Evolutionary conservation across 129 eudicot genomes (phyloP).

Genomic region (Smallanthus sonchifolius): DNA sequence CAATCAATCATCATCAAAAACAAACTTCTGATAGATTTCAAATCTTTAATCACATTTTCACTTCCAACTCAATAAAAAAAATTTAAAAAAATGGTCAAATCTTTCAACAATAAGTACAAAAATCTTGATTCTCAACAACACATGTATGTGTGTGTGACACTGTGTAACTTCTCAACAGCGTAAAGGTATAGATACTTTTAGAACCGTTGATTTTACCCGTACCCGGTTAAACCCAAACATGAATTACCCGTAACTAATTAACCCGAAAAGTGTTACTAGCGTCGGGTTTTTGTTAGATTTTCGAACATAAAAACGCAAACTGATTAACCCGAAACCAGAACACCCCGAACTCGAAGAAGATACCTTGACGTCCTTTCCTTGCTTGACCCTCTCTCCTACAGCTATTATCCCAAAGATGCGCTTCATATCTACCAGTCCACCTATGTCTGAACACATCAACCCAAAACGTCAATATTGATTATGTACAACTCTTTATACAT

Average conservation of each 20-base stretch:
- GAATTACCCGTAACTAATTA: too few species aligned
- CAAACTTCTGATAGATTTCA: slow-evolving; percentile 35
- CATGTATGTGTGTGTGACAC: too few species aligned
- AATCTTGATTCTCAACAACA: background rate
- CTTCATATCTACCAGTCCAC: slow-evolving; percentile 99
- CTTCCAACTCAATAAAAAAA: slow-evolving; percentile 5
- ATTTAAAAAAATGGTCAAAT: too few species aligned
- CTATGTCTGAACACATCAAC: slow-evolving; percentile 66
- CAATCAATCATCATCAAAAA: slow-evolving; percentile 62
- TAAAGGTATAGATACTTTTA: background rate
- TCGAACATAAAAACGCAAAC: too few species aligned
- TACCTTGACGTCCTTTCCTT: slow-evolving; percentile 99
- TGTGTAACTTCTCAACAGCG: background rate
- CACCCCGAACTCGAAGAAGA: background rate
- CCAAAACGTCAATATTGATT: background rate
- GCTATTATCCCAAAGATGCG: slow-evolving; percentile 99
- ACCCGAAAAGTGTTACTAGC: too few species aligned
- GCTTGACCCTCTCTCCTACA: slow-evolving; percentile 99
- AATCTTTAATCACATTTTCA: slow-evolving; percentile 19
- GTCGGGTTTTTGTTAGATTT: too few species aligned
- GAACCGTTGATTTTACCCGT: too few species aligned
- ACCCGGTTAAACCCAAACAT: too few species aligned
- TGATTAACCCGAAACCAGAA: too few species aligned
- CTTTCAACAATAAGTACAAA: background rate
- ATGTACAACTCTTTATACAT: slow-evolving; percentile 7